Evolutionary conservation across 2,329 filamentous ascomycete species (phyloP), one percentile per base, ranked within the genome.

Genomic region (Cercospora sp.): DNA sequence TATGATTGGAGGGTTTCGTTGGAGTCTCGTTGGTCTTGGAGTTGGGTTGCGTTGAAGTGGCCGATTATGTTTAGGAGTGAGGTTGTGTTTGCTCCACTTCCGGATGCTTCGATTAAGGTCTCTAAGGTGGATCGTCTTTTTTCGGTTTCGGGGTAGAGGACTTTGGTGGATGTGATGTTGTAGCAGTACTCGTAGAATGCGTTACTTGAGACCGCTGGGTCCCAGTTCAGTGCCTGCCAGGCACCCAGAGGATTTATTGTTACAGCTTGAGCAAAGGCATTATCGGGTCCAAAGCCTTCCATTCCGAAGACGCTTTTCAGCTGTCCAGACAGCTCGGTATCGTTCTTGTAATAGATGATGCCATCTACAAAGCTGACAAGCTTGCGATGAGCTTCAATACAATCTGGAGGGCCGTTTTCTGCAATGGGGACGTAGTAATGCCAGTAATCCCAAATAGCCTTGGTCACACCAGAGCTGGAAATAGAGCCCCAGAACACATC

Each of bases 401-500:
- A 95, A 33, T 87, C 85, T 0, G 84, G 80, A 10, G 88, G 86
- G 2, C 80, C 88, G 66, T 85, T 86, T 18, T 84, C 76, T 12
- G 86, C 82, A 65, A 88, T 83, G 0, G 88, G 85, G 74, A 88
- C 86, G 71, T 83, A 88, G 74, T 89, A 89, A 69, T 89, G 86
- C 73, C 83, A 89, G 74, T 89, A 89, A 73, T 95, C 91, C 71
- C 88, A 88, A 65, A 95, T 90, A 3, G 91, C 91, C 68, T 87
- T 86, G 0, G 69, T 91, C 0, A 95, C 91, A 0, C 91, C 93
- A 0, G 91, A 94, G 0, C 91, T 93, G 0, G 91, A 90, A 60
- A 97, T 94, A 4, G 90, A 87, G 63, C 87, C 93, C 85, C 87
- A 94, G 79, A 91, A 95, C 7, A 90, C 81, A 33, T 94, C 88